Base-by-base conservation (phyloP, 2,329 filamentous ascomycete genomes). In the Colletotrichum godetiae region DNA sequence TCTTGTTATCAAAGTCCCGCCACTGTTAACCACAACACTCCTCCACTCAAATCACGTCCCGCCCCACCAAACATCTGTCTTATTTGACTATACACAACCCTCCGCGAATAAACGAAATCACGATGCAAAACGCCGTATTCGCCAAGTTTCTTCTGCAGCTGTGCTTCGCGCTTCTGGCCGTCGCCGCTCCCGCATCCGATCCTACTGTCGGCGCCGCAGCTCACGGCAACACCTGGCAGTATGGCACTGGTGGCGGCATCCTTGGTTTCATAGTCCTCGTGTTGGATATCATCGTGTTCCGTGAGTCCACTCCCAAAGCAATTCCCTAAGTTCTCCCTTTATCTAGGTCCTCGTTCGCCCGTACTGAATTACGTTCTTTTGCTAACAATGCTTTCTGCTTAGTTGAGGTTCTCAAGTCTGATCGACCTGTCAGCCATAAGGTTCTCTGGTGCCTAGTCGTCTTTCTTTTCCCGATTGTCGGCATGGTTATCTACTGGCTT, bases 391-490 rank as follows among this genome's bases (percentile, higher is more conserved):
- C 27, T n/a, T 5, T 64, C 42, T 33, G 31, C 75, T 24, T 75
- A 92, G 90, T 92, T 77, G 91, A 92, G 82, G 88, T 92, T 75
- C 82, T 92, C 70, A 89, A 92, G 81, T 92, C 90, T 53, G 91
- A 88, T 81, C 90, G 90, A 72, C 86, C 90, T 5, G 82, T 86
- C 24, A 79, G 82, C 24, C 83, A 87, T 81, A 92, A 92, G 83
- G 79, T 92, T 3, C 82, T 92, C 35, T 92, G 91, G 91, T 88
- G 86, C 61, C 83, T 92, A 0, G 83, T 91, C 56, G 89, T 92
- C 77, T 92, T 92, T 84, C 81, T 92, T 74, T 92, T 92, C 83
- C 91, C 91, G 4, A 83, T 92, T 61, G 79, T 89, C 76, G 91
- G 91, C 72, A 84, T 91, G 80, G 81, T 91, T 77, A 82, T 92